Evolutionary conservation across 192 early-diverging fungal genomes (phyloP).

Genomic region (Backusella psychrophila): DNA sequence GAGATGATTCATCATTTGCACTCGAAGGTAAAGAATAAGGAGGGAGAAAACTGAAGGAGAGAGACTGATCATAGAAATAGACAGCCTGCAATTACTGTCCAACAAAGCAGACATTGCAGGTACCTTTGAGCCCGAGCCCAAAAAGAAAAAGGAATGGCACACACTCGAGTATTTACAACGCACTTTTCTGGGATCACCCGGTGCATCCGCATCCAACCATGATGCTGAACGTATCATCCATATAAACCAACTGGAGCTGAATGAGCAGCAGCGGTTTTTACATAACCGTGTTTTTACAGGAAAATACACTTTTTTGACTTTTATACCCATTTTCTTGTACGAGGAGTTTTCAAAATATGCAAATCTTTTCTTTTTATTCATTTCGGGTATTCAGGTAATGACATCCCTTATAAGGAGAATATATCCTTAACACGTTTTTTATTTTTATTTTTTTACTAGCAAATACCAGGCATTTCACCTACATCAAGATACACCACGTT

Average conservation of each 20-base stretch:
- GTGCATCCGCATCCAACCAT: not conserved
- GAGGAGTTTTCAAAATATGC: constrained; percentile 99
- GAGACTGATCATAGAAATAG: not conserved
- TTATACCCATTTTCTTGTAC: constrained; percentile 91
- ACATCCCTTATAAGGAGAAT: not conserved
- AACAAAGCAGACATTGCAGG: constrained; percentile 3
- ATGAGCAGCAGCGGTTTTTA: constrained; percentile 77
- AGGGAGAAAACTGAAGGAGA: not conserved
- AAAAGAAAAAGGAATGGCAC: not conserved
- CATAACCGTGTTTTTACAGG: constrained; percentile 94
- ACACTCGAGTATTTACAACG: not conserved
- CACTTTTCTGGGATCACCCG: not conserved
- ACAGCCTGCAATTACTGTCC: not conserved
- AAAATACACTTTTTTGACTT: constrained; percentile 94
- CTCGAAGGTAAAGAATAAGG: not conserved
- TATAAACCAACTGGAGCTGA: constrained; percentile 81
- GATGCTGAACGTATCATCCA: constrained; percentile 70
- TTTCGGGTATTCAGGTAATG: constrained; percentile 86
- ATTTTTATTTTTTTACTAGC: no score
- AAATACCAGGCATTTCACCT: constrained; percentile 94
- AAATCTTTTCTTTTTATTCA: constrained; percentile 99
- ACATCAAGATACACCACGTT: constrained; percentile 88
- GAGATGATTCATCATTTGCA: not conserved
- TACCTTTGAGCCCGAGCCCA: not conserved
- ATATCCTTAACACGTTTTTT: not conserved